phyloP scores from a whole-genome alignment of 257 asterid species.

The Solanum appendiculatum region DNA sequence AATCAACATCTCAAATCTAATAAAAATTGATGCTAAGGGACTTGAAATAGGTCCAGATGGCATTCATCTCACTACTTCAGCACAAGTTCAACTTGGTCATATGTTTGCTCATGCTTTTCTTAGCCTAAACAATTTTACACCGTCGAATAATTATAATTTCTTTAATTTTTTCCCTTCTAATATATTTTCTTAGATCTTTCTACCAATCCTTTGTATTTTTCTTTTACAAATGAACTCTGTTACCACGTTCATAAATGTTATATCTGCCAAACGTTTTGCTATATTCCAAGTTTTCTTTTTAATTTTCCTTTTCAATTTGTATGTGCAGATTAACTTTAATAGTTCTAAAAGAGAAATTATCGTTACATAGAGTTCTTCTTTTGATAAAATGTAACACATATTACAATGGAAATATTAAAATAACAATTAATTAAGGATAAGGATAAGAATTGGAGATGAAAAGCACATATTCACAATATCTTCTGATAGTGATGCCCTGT shows the following conservation, averaged over 20 bases:
- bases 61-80: constrained; percentile 40
- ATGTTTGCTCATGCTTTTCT: constrained; percentile 39
- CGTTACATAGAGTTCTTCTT: background rate
- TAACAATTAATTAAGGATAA: no score
- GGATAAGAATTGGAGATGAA: no score
- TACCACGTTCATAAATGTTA: background rate
- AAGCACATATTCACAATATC: no score
- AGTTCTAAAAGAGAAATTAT: background rate
- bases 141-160: background rate
- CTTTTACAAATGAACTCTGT: background rate
- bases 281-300: background rate
- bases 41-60: constrained; percentile 26
- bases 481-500: no score
- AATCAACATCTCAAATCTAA: constrained; percentile 31
- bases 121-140: background rate
- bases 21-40: constrained; percentile 56
- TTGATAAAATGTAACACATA: background rate
- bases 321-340: background rate
- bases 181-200: background rate
- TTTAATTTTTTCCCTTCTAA: background rate
- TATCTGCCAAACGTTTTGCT: background rate
- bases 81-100: constrained; percentile 50
- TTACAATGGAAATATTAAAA: no score
- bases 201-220: background rate
- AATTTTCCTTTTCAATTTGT: background rate